Evolutionary conservation across 495 filamentous ascomycete genomes (phyloP).

Genomic region (Talaromyces proteolyticus): DNA sequence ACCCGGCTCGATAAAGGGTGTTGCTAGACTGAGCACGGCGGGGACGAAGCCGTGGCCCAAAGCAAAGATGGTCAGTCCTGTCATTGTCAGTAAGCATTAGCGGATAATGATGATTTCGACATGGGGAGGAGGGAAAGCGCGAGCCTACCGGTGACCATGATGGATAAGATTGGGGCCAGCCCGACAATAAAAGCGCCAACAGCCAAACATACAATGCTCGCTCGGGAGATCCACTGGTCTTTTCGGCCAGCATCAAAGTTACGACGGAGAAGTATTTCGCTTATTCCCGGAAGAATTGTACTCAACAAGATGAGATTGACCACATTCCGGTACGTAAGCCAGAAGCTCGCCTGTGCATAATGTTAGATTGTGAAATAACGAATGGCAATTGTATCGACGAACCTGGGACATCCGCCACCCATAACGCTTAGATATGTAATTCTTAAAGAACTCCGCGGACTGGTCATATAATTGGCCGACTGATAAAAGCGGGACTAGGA

Average conservation of each 20-base stretch:
- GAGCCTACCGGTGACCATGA: slow-evolving; percentile 6
- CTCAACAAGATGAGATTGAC: slow-evolving; percentile 4
- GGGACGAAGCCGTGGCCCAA: slow-evolving; percentile 7
- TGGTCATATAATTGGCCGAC: slow-evolving; percentile 7
- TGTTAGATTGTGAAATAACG: not conserved
- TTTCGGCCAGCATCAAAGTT: slow-evolving; percentile 1
- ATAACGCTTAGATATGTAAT: slow-evolving; percentile 6
- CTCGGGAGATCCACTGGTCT: slow-evolving; percentile 5
- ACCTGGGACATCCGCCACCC: slow-evolving; percentile 7
- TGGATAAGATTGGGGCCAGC: not conserved
- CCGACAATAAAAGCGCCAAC: slow-evolving; percentile 4
- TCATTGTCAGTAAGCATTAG: not conserved
- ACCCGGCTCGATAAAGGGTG: slow-evolving; percentile 5
- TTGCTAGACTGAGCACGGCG: slow-evolving; percentile 4
- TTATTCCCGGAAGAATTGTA: slow-evolving; percentile 1
- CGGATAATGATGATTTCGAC: no score
- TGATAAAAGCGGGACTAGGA: slow-evolving; percentile 3
- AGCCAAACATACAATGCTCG: slow-evolving; percentile 4
- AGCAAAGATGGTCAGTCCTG: slow-evolving; percentile 6
- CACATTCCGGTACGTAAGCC: slow-evolving; percentile 6
- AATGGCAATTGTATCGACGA: not conserved
- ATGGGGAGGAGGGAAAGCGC: not conserved
- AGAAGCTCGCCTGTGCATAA: slow-evolving; percentile 2
- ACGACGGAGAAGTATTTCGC: slow-evolving; percentile 1
- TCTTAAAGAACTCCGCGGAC: slow-evolving; percentile 4